phyloP scores from a whole-genome alignment of 1,284 basidiomycete genomes.

The Pyrrhoderma lamaoense region DNA sequence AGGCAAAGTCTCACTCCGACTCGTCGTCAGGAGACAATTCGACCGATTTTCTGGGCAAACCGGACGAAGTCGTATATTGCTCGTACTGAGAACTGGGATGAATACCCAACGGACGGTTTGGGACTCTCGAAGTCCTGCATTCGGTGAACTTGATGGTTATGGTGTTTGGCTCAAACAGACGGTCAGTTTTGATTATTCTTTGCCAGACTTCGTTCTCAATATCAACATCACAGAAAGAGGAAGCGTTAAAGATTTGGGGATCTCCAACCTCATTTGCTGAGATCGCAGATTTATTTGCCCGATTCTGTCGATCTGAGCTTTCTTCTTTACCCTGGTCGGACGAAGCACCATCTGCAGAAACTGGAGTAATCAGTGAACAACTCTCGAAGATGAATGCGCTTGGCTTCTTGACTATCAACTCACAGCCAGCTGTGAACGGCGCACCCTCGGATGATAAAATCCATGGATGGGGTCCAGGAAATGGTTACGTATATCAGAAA shows the following conservation, averaged over 20 bases:
- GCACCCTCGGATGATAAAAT: slow-evolving; percentile 78
- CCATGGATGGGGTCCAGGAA: slow-evolving; percentile 92
- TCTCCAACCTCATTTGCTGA: slow-evolving; percentile 64
- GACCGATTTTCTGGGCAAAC: slow-evolving; percentile 96
- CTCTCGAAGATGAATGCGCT: slow-evolving; percentile 82
- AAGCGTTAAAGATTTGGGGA: slow-evolving; percentile 86
- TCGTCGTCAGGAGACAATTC: slow-evolving; percentile 81
- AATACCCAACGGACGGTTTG: slow-evolving; percentile 99
- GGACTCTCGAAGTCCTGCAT: slow-evolving; percentile 96
- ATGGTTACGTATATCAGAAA: slow-evolving; percentile 98
- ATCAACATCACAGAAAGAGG: slow-evolving; percentile 52
- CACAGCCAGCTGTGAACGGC: slow-evolving; percentile 95
- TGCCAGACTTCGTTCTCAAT: slow-evolving; percentile 2
- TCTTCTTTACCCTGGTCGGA: slow-evolving; percentile 94
- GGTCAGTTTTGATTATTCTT: slow-evolving; percentile 35
- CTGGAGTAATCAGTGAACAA: slow-evolving; percentile 71
- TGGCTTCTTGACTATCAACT: slow-evolving; percentile 97
- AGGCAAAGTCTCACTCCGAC: slow-evolving; percentile 85
- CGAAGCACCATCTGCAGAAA: slow-evolving; percentile 80
- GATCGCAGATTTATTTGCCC: slow-evolving; percentile 68
- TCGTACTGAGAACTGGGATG: slow-evolving; percentile 96
- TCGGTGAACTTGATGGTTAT: slow-evolving; percentile 96
- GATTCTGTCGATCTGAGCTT: slow-evolving; percentile 70
- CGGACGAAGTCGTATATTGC: slow-evolving; percentile 86
- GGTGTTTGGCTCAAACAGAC: slow-evolving; percentile 81